A percentile compares a stretch with the other conserved stretches of the same genome.
phyloP scores from a whole-genome alignment of 805 yeast genomes.

The Saccharomycopsis fodiens region DNA sequence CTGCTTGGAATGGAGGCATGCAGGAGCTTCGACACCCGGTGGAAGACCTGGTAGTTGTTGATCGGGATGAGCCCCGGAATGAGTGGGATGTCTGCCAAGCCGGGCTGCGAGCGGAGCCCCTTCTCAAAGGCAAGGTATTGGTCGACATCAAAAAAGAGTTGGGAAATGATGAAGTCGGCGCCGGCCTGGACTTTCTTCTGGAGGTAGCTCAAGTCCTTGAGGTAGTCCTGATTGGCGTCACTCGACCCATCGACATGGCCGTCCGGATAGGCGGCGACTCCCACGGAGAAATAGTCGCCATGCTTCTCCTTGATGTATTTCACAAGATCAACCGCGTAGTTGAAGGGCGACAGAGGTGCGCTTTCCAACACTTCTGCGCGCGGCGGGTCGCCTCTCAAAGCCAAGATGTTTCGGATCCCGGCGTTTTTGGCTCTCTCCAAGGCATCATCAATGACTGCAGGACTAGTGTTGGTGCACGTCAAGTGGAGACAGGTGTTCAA shows the following conservation, averaged over 20 bases:
- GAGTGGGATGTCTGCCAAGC: conserved; percentile 38
- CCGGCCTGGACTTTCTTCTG: conserved; percentile 88
- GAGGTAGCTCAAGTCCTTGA: conserved; percentile 71
- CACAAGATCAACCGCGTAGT: conserved; percentile 79
- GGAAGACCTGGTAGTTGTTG: conserved; percentile 72
- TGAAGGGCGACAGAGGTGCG: conserved; percentile 25
- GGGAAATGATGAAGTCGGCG: conserved; percentile 89
- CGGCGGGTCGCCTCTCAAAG: conserved; percentile 94
- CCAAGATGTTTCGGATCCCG: conserved; percentile 87
- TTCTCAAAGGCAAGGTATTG: conserved; percentile 63
- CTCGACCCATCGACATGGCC: conserved; percentile 91
- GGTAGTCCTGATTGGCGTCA: conserved; percentile 48
- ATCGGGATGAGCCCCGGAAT: conserved; percentile 92
- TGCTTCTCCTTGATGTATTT: conserved; percentile 61
- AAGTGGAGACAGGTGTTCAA: conserved; percentile 91
- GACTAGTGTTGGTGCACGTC: conserved; percentile 92
- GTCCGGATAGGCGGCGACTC: conserved; percentile 97
- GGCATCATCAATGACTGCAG: conserved; percentile 69
- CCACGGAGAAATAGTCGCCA: conserved; percentile 82
- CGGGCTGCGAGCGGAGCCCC: conserved; percentile 29
- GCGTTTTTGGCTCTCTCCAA: conserved; percentile 56
- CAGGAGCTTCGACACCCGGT: conserved; percentile 81
- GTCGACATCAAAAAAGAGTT: conserved; percentile 80
- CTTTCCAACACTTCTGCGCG: conserved; percentile 38
- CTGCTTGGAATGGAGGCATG: conserved; percentile 73